Conservation (phyloP, 495 filamentous ascomycete genomes). For the Penicillium canescens region DNA sequence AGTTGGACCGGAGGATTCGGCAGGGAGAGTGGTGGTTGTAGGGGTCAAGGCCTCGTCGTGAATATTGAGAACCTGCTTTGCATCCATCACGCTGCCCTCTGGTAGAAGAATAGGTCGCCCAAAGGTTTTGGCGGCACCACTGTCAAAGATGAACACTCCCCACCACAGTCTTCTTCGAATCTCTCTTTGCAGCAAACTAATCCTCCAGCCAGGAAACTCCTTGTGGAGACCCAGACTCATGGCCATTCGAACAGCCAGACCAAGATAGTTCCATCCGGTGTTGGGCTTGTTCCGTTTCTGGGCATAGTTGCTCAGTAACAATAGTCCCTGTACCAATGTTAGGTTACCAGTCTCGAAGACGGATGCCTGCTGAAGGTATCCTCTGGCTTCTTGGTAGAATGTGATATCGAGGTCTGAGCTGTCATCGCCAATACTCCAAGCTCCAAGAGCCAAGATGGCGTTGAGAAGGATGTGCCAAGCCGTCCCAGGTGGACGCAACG, state of each 20-base stretch:
- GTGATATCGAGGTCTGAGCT: too few species aligned
- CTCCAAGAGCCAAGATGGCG: slow-evolving; percentile 52
- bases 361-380: too few species aligned
- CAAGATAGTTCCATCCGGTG: slow-evolving; percentile 57
- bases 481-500: slow-evolving; percentile 46
- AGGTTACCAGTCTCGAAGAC: too few species aligned
- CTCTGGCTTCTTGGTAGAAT: too few species aligned
- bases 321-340: too few species aligned
- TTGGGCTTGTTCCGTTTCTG: too few species aligned
- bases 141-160: slow-evolving; percentile 51
- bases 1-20: slow-evolving; percentile 45
- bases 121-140: slow-evolving; percentile 49
- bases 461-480: slow-evolving; percentile 56
- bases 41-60: slow-evolving; percentile 48
- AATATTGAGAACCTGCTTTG: slow-evolving; percentile 49
- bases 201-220: slow-evolving; percentile 55
- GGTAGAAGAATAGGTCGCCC: slow-evolving; percentile 50
- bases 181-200: slow-evolving; percentile 49
- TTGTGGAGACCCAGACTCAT: slow-evolving; percentile 57
- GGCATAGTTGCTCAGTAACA: too few species aligned
- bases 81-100: slow-evolving; percentile 48
- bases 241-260: slow-evolving; percentile 51
- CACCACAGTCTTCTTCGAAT: slow-evolving; percentile 48
- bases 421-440: slow-evolving; percentile 52
- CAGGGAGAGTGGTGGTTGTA: slow-evolving; percentile 40